Evolutionary conservation across 2,329 filamentous ascomycete genomes (phyloP).

Genomic region (Microascus cirrosus): DNA sequence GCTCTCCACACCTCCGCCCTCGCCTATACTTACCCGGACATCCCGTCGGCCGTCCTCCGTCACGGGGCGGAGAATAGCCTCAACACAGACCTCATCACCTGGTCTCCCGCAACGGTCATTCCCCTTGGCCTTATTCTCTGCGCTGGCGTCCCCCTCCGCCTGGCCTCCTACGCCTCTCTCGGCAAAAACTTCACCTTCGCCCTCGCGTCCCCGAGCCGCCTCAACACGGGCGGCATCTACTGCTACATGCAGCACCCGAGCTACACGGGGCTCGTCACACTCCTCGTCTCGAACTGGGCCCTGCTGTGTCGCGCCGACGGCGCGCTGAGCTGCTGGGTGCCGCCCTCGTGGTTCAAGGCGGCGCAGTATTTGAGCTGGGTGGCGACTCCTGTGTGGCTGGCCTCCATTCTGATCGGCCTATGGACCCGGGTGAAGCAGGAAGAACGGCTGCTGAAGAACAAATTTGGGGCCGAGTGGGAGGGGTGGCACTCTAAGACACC

Average conservation of each 20-base stretch:
- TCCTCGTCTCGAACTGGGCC: slow-evolving; percentile 14
- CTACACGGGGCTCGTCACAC: slow-evolving; percentile 25
- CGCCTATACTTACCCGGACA: slow-evolving; percentile 8
- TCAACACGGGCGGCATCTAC: slow-evolving; percentile 37
- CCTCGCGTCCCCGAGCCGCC: slow-evolving; percentile 29
- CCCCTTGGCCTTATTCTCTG: slow-evolving; percentile 20
- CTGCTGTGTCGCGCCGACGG: slow-evolving; percentile 27
- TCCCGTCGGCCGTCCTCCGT: slow-evolving; percentile 14
- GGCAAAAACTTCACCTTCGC: slow-evolving; percentile 43
- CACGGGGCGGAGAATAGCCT: slow-evolving; percentile 19
- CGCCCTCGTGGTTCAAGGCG: slow-evolving; percentile 10
- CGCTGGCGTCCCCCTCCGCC: slow-evolving; percentile 18
- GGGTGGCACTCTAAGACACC: slow-evolving; percentile 33
- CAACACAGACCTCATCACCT: slow-evolving; percentile 19
- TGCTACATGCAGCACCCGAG: slow-evolving; percentile 38
- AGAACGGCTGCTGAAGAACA: slow-evolving; percentile 33
- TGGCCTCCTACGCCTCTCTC: slow-evolving; percentile 28
- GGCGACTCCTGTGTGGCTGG: slow-evolving; percentile 7
- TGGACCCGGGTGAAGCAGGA: slow-evolving; percentile 31
- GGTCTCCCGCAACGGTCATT: slow-evolving; percentile 21
- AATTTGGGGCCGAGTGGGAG: slow-evolving; percentile 37
- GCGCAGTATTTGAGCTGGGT: slow-evolving; percentile 5
- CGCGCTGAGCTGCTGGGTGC: slow-evolving; percentile 24
- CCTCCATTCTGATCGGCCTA: slow-evolving; percentile 12
- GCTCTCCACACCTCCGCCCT: slow-evolving; percentile 12